Base-by-base conservation (phyloP, 345 rosid species). In the Draba incana region DNA sequence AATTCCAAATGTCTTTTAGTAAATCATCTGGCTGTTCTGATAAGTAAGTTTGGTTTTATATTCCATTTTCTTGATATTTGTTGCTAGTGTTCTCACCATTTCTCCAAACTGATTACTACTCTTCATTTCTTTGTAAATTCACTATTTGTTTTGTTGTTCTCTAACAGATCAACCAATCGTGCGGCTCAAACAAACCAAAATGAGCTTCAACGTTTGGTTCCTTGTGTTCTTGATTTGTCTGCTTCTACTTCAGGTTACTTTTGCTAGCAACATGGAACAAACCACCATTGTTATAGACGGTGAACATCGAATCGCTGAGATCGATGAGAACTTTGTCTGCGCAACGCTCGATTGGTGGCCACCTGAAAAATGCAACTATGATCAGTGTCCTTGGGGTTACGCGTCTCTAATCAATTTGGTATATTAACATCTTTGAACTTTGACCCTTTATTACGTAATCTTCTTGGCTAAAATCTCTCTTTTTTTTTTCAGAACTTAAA, bases 311-410 rank as follows among this genome's bases (percentile, higher is more conserved):
- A 62, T 86, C 62, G 88, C 96, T 1, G 81, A 81, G 65, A 91
- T 71, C 55, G 97, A 94, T 74, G 92, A 89, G 27, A 81, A 87
- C 72, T 94, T 85, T 70, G 56, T 94, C 54, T 94, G 99, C 68
- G 97, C 97, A 53, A 94, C 99, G 30, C 44, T 94, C 62, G 99
- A 94, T 70, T 94, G 99, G 99, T 94, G 99, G 99, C 99, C 99
- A 75, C 96, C 85, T 77, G 96, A 91, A 58, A 94, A 94, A 81
- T 94, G 99, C 60, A 78, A 89, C 80, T 94, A 94, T 76, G 65
- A 85, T 61, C 86, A 84, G 31, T 94, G 99, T 72, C 97, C 99
- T 2, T 94, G 99, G 97, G 86, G 84, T 15, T 75, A 86, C 63
- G 69, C 97, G 1, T 94, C 99, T 49, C 88, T 64, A 10, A 76